Base-by-base conservation (phyloP, 1,139 yeast genomes). In the Sugiyamaella xylanicola region DNA sequence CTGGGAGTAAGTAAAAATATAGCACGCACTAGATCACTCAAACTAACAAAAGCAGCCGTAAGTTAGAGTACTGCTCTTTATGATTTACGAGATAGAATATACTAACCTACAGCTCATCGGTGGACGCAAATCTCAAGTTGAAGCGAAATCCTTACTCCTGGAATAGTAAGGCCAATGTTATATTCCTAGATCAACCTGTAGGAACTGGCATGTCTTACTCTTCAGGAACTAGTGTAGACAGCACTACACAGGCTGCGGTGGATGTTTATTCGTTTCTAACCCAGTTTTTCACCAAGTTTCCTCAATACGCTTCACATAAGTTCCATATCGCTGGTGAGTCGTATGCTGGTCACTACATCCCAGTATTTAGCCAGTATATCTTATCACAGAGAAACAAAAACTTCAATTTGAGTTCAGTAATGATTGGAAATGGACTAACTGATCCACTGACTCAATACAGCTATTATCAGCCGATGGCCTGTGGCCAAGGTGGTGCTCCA, bases 271-370 rank as follows among this genome's bases (percentile, higher is more conserved):
- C 96, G 1, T 92, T 93, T 74, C 80, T 93, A 73, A 86, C 87
- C 68, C 80, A 92, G 69, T 93, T 93, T 78, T 93, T 87, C 80
- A 81, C 87, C 72, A 89, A 88, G 71, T 93, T 91, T 82, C 96
- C 97, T 45, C 83, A 92, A 74, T 90, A 87, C 75, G 73, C 79
- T 50, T 73, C 81, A 39, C 78, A 81, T 59, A 84, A 82, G 54
- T 91, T 93, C 86, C 98, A 92, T 74, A 91, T 93, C 74, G 95
- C 98, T 48, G 99, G 98, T 65, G 98, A 93, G 75, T 89, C 97
- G n/a, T 93, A 93, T 70, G 99, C 96, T 55, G 99, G 99, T 61
- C 98, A 93, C 73, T 93, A 93, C 74, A 91, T 93, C 64, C 99
- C 98, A 32, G 92, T 84, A 8, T 88, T 93, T 71, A 97, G 97